phyloP scores from a whole-genome alignment of 73 alveolate species.

The Chromera velia region DNA sequence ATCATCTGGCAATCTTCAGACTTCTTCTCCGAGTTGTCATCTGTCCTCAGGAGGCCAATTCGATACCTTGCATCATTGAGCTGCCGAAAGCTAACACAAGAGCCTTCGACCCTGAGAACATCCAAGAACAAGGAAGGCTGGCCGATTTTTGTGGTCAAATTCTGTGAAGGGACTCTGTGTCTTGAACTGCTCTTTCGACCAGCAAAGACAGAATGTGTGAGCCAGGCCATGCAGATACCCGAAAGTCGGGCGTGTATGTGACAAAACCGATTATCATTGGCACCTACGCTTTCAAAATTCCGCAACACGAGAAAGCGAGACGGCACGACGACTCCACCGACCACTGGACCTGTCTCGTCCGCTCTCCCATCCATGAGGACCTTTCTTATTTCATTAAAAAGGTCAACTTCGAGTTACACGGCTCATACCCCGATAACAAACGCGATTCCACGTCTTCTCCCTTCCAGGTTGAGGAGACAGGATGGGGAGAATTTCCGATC shows the following conservation, averaged over 20 bases:
- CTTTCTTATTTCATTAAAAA: constrained; percentile 72
- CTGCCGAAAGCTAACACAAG: too few relatives aligned
- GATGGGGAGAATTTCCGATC: constrained; percentile 97
- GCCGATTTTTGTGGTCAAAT: too few relatives aligned
- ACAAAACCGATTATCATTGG: background rate
- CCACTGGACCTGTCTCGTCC: constrained; percentile 85
- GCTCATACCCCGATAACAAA: constrained; percentile 53
- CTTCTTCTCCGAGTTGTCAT: too few relatives aligned
- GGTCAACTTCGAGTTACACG: constrained; percentile 79
- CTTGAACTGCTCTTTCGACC: too few relatives aligned
- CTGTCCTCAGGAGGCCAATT: too few relatives aligned
- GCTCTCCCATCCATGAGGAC: constrained; percentile 83
- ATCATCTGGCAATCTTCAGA: too few relatives aligned
- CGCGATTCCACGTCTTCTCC: constrained; percentile 61
- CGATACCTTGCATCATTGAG: too few relatives aligned
- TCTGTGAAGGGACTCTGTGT: too few relatives aligned
- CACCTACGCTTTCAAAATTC: background rate
- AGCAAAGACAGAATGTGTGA: too few relatives aligned
- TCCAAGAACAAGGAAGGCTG: too few relatives aligned
- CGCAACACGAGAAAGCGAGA: background rate
- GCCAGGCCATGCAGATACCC: too few relatives aligned
- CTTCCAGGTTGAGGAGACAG: constrained; percentile 80
- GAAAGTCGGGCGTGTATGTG: background rate
- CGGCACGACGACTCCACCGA: constrained; percentile 63
- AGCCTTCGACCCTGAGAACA: too few relatives aligned